phyloP scores from a whole-genome alignment of 202 grass and related monocot species.

The Carex arenaria region DNA sequence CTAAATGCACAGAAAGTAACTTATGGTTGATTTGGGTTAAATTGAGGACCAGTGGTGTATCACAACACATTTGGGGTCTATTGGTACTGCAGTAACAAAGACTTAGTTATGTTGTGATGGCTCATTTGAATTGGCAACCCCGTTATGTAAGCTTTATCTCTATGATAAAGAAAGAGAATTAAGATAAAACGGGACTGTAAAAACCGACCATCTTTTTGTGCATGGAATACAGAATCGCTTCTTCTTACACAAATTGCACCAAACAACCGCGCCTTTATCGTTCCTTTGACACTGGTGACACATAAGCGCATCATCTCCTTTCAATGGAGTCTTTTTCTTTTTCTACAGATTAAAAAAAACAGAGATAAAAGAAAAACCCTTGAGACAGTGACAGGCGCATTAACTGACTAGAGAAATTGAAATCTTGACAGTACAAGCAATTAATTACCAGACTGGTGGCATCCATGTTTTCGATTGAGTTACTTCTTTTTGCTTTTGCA shows the following conservation, averaged over 20 bases:
- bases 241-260: slow-evolving; percentile 42
- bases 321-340: slow-evolving; percentile 27
- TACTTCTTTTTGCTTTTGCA: background rate
- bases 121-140: background rate
- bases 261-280: slow-evolving; percentile 49
- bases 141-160: background rate
- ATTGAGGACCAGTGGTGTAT: background rate
- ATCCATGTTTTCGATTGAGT: background rate
- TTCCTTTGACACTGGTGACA: slow-evolving; percentile 85
- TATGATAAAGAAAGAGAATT: background rate
- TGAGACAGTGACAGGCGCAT: background rate
- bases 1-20: background rate
- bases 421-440: background rate
- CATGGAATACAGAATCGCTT: slow-evolving; percentile 58
- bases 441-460: background rate
- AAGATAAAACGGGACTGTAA: background rate
- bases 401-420: background rate
- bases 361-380: background rate
- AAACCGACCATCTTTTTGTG: slow-evolving; percentile 48
- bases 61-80: background rate
- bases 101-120: background rate
- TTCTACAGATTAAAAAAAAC: slow-evolving; percentile 30
- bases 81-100: background rate
- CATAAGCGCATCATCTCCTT: slow-evolving; percentile 38
- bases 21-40: background rate